Evolutionary conservation across 768 basidiomycete genomes (phyloP).

Genomic region (Collybia mongolica): DNA sequence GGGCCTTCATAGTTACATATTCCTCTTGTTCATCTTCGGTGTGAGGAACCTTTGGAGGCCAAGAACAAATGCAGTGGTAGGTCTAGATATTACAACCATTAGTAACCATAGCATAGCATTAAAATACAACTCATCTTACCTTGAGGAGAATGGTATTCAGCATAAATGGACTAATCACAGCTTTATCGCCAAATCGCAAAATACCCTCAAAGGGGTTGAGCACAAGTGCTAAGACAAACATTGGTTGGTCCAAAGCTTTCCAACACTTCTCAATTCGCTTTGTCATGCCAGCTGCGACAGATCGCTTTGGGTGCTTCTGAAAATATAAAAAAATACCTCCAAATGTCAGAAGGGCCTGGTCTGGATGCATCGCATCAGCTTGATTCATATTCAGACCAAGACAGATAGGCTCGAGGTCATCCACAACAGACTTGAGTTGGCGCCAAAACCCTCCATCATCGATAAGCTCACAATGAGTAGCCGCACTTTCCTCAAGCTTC

Average conservation of each 20-base stretch:
- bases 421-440: slow-evolving; percentile 15
- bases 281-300: slow-evolving; percentile 18
- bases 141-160: slow-evolving; percentile 17
- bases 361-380: slow-evolving; percentile 17
- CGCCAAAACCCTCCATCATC: slow-evolving; percentile 17
- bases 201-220: slow-evolving; percentile 26
- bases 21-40: too few relatives aligned
- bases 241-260: slow-evolving; percentile 26
- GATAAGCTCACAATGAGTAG: slow-evolving; percentile 19
- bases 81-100: slow-evolving; percentile 7
- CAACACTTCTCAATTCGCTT: slow-evolving; percentile 25
- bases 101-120: background rate
- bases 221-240: slow-evolving; percentile 24
- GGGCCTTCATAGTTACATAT: background rate
- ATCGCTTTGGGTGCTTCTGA: slow-evolving; percentile 17
- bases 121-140: slow-evolving; percentile 11
- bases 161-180: slow-evolving; percentile 20
- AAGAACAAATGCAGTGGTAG: slow-evolving; percentile 12
- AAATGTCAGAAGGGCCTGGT: slow-evolving; percentile 25
- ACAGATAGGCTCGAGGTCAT: slow-evolving; percentile 26
- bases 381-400: slow-evolving; percentile 23
- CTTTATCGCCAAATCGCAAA: slow-evolving; percentile 24
- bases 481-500: slow-evolving; percentile 15
- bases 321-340: slow-evolving; percentile 25
- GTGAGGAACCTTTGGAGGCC: slow-evolving; percentile 11